Conservation (phyloP, 495 filamentous ascomycete species). For the Cudoniella acicularis region DNA sequence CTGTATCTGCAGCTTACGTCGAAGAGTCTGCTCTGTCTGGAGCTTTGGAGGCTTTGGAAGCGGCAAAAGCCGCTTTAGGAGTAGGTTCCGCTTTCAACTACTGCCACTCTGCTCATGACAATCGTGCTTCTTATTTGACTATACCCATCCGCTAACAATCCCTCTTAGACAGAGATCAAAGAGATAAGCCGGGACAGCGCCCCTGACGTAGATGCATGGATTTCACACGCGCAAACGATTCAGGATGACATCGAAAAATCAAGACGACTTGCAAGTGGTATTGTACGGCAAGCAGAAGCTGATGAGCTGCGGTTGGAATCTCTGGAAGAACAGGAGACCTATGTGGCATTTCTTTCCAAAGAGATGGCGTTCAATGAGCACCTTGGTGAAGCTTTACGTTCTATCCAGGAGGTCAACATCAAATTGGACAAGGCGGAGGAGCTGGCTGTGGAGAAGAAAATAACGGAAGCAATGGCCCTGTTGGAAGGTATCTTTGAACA, state of each 20-base stretch:
- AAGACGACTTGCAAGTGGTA: constrained; percentile 66
- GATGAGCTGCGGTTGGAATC: constrained; percentile 54
- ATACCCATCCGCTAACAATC: neutral
- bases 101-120: too few species aligned
- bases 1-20: constrained; percentile 52
- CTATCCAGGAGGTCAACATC: constrained; percentile 50
- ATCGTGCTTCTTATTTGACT: too few species aligned
- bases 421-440: constrained; percentile 49
- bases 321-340: constrained; percentile 53
- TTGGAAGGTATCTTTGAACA: constrained; percentile 38
- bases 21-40: constrained; percentile 42
- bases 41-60: constrained; percentile 60
- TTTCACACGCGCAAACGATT: constrained; percentile 75
- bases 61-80: constrained; percentile 66
- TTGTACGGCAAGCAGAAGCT: constrained; percentile 66
- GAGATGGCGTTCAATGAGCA: constrained; percentile 76
- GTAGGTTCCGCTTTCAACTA: constrained; percentile 36
- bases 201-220: constrained; percentile 80
- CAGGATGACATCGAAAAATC: constrained; percentile 76
- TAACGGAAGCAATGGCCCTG: constrained; percentile 47
- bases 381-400: constrained; percentile 57
- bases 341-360: constrained; percentile 64
- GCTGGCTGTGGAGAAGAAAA: constrained; percentile 40
- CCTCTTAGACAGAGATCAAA: constrained; percentile 52
- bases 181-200: constrained; percentile 67